These are phyloP conservation scores for Jaenimonas drosophilae DNA, from an alignment of 208 protist genomes.

Conservation along the genomic window DNA sequence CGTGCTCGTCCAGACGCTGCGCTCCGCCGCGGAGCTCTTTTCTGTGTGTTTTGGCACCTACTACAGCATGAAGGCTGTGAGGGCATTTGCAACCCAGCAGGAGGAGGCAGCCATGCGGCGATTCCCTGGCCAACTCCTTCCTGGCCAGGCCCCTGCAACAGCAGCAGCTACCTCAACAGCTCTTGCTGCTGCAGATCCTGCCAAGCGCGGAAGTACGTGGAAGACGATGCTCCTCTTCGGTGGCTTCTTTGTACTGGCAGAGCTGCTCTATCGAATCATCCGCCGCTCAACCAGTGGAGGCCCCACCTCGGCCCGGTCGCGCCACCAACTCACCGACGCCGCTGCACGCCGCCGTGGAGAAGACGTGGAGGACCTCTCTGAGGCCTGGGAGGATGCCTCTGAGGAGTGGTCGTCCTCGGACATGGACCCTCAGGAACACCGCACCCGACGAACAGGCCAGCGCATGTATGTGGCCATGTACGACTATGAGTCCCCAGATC, in stretches of 20 bases:
- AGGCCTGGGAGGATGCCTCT: conserved; percentile 2
- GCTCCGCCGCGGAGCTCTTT: conserved; percentile 70
- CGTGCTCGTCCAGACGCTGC: conserved; percentile 66
- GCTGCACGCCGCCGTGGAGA: conserved; percentile 14
- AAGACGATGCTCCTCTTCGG: conserved; percentile 43
- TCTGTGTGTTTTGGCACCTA: conserved; percentile 79
- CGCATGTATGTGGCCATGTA: conserved; percentile 58
- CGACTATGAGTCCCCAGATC: conserved; percentile 40
- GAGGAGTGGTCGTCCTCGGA: conserved; percentile 14
- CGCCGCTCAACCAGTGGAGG: conserved; percentile 8
- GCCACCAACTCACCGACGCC: conserved; percentile 8
- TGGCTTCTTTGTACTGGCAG: conserved; percentile 41
- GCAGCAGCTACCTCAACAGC: conserved; percentile 1
- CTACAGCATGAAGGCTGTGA: conserved; percentile 78
- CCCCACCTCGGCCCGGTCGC: conserved; percentile 3
- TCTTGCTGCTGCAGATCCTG: conserved; percentile 4
- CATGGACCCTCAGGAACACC: conserved; percentile 6
- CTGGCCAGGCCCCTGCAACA: conserved; percentile 4
- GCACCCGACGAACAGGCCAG: not conserved
- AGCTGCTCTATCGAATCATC: conserved; percentile 39
- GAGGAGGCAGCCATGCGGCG: conserved; percentile 13
- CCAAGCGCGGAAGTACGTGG: conserved; percentile 16
- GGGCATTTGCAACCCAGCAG: conserved; percentile 44
- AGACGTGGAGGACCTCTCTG: conserved; percentile 59
- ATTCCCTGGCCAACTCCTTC: conserved; percentile 19